Percentiles rank a stretch among this genome's conserved stretches.
phyloP scores from a whole-genome alignment of 129 eudicot genomes.

The Rutidosis leptorrhynchoides region DNA sequence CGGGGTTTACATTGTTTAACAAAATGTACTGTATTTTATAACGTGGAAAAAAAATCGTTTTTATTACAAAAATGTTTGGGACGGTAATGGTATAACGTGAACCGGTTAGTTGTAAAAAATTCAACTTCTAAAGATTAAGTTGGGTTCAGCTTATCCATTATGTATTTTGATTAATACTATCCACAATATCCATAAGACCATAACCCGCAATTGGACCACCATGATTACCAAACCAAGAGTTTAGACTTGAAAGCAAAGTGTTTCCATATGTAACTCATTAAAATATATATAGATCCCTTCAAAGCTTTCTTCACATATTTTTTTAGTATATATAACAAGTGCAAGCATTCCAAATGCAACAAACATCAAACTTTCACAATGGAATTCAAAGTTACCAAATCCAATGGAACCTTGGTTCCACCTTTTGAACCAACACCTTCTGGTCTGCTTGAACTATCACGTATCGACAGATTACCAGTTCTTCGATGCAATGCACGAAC shows the following conservation, averaged over 20 bases:
- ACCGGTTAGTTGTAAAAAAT: too few relatives aligned
- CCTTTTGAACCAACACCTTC: conserved; percentile 40
- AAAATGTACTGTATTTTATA: too few relatives aligned
- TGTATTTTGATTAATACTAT: too few relatives aligned
- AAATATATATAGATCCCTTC: not conserved
- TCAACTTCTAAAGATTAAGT: too few relatives aligned
- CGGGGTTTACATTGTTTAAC: too few relatives aligned
- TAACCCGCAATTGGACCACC: too few relatives aligned
- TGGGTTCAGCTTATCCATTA: too few relatives aligned
- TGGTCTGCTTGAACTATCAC: conserved; percentile 39
- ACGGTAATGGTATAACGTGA: too few relatives aligned
- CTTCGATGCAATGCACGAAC: conserved; percentile 51
- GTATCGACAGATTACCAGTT: conserved; percentile 48
- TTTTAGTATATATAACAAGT: not conserved
- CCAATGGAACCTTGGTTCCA: conserved; percentile 34
- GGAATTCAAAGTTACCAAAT: conserved; percentile 40
- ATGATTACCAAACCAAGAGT: conserved; percentile 30
- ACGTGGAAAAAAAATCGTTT: too few relatives aligned
- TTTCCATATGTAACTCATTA: conserved; percentile 8
- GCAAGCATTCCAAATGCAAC: conserved; percentile 16
- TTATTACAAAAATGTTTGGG: too few relatives aligned
- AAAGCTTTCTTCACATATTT: not conserved
- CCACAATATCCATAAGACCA: too few relatives aligned
- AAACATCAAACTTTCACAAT: not conserved
- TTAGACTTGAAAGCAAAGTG: conserved; percentile 47